Base-by-base conservation (phyloP, 805 yeast genomes). In the Wickerhamomyces queroliae region DNA sequence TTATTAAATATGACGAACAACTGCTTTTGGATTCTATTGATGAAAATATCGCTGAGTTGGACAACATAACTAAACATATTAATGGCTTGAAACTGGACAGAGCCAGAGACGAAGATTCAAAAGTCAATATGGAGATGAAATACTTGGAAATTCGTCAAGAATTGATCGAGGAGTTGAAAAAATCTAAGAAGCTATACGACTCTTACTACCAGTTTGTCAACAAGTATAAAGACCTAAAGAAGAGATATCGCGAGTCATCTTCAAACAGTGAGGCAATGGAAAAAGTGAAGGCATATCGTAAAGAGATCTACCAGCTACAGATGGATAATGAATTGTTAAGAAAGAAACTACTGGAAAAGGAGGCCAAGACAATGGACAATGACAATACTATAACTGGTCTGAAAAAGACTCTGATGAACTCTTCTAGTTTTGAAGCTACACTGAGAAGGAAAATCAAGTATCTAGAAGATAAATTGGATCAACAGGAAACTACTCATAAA, bases 131-230 rank as follows among this genome's bases (percentile, higher is more conserved):
- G 4, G 34, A 51, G 25, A 35, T 38, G 5, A 54, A 60, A 33
- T 62, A 62, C 37, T 36, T 44, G 7, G 43, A 50, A 6, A 41
- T 62, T 7, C 49, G 57, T 25, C 40, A 48, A 20, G 69, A 64
- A 36, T 52, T 63, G 28, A 53, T 59, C 6, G 37, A 45, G 10
- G 68, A 63, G 42, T 46, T 64, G 41, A 55, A 53, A 39, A 61
- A 61, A 33, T 53, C 61, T 5, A 59, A 62, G 38, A 49, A 50
- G 39, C 37, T 63, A 5, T 63, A 56, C 39, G 69, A 65, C 39
- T 59, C 64, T 11, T 63, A 57, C 35, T 59, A 55, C 37, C 47
- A 50, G 22, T 55, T 62, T 23, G 57, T 54, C 25, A 43, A 47
- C 15, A 63, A 57, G 42, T 59, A 64, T 43, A 61, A 55, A 33